phyloP scores from a whole-genome alignment of 257 asterid species.

The Forsythia suspensa region DNA sequence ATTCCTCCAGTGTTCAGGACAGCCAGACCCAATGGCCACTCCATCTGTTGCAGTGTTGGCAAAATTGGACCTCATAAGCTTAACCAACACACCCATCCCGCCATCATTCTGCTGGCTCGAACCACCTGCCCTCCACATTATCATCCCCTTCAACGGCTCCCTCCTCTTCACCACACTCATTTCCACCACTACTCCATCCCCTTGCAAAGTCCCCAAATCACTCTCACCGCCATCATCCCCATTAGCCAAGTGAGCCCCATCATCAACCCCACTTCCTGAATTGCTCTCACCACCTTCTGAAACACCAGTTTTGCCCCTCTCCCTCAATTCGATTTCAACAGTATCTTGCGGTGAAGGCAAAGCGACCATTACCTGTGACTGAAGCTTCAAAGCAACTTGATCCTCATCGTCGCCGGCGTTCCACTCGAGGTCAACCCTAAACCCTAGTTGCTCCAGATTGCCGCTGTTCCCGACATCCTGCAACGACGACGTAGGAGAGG shows the following conservation, averaged over 20 bases:
- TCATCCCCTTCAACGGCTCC: conserved; percentile 74
- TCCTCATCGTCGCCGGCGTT: conserved; percentile 90
- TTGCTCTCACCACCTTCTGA: not conserved
- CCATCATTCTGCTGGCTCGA: conserved; percentile 92
- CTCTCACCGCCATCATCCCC: not conserved
- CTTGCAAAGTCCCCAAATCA: conserved; percentile 26
- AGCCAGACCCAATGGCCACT: conserved; percentile 38
- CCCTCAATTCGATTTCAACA: conserved; percentile 70
- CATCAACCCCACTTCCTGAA: conserved; percentile 10
- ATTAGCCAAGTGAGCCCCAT: conserved; percentile 16
- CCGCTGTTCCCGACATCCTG: conserved; percentile 23
- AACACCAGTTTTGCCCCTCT: conserved; percentile 19
- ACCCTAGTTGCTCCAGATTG: conserved; percentile 46
- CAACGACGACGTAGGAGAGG: conserved; percentile 45
- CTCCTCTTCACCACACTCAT: conserved; percentile 84
- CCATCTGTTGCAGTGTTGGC: conserved; percentile 51
- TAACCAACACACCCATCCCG: conserved; percentile 79
- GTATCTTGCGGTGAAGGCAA: conserved; percentile 85
- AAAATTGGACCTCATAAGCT: conserved; percentile 80
- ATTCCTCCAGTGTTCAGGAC: conserved; percentile 82
- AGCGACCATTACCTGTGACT: conserved; percentile 97
- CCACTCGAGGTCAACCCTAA: conserved; percentile 90
- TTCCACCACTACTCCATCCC: conserved; percentile 48
- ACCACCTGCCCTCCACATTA: conserved; percentile 75
- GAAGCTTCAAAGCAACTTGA: conserved; percentile 82